Evolutionary conservation across 208 protist species (phyloP).

Genomic region (Leptomonas pyrrhocoris): DNA sequence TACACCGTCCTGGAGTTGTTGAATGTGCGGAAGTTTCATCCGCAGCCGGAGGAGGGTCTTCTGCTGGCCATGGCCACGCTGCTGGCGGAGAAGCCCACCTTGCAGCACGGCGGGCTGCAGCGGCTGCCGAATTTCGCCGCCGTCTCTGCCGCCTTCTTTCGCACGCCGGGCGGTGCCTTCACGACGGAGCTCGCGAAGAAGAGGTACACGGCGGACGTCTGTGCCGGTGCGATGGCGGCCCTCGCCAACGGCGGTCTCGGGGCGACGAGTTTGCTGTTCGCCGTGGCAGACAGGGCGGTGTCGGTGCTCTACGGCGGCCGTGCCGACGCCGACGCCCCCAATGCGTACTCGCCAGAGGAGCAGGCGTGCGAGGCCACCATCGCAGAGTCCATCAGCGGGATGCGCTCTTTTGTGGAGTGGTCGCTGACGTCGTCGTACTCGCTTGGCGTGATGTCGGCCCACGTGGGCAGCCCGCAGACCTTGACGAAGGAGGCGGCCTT

Average conservation of each 20-base stretch:
- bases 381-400: constrained; percentile 38
- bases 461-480: constrained; percentile 52
- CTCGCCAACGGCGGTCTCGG: constrained; percentile 63
- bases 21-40: background rate
- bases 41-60: constrained; percentile 16
- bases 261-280: constrained; percentile 52
- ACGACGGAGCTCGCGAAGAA: constrained; percentile 33
- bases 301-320: constrained; percentile 41
- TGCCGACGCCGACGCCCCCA: background rate
- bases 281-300: constrained; percentile 57
- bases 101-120: constrained; percentile 49
- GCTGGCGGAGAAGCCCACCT: constrained; percentile 47
- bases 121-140: constrained; percentile 30
- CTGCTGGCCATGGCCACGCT: constrained; percentile 42
- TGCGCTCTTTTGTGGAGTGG: constrained; percentile 70
- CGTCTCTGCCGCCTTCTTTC: constrained; percentile 32
- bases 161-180: background rate
- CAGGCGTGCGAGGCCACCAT: constrained; percentile 30
- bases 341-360: constrained; percentile 18
- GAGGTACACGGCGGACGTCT: constrained; percentile 48
- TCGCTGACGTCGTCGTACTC: constrained; percentile 53
- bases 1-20: constrained; percentile 57
- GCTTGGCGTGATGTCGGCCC: constrained; percentile 70
- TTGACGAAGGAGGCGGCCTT: constrained; percentile 78
- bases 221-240: constrained; percentile 38